Evolutionary conservation across 768 basidiomycete genomes (phyloP).

Genomic region (Phaeolepiota aurea): DNA sequence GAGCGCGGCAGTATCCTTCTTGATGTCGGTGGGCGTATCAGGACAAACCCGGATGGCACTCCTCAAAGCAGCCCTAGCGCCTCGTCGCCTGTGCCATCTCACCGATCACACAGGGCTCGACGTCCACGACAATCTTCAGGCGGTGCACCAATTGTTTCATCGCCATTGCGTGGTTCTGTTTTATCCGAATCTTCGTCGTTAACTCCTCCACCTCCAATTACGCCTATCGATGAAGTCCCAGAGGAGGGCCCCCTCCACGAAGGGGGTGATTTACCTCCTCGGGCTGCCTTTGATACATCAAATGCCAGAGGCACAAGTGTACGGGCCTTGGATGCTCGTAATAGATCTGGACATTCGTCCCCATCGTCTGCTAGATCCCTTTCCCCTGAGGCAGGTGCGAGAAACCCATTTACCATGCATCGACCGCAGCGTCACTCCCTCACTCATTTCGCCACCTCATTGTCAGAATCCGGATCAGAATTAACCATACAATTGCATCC

Average conservation of each 20-base stretch:
- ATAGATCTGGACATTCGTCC: constrained; percentile 42
- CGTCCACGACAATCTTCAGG: constrained; percentile 36
- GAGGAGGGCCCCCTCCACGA: constrained; percentile 20
- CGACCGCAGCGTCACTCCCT: constrained; percentile 56
- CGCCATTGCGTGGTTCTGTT: constrained; percentile 54
- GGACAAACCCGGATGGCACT: constrained; percentile 27
- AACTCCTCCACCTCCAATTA: constrained; percentile 63
- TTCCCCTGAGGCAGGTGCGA: constrained; percentile 74
- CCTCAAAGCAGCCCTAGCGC: constrained; percentile 32
- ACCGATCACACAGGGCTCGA: constrained; percentile 55
- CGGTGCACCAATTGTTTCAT: constrained; percentile 43
- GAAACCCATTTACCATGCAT: constrained; percentile 71
- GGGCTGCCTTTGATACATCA: not conserved
- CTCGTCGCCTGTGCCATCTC: constrained; percentile 39
- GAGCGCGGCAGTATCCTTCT: constrained; percentile 94
- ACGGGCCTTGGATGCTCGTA: constrained; percentile 3
- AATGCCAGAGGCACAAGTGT: constrained; percentile 9
- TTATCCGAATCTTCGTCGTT: constrained; percentile 30
- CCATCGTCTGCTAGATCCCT: constrained; percentile 47
- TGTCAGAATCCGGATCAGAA: constrained; percentile 60
- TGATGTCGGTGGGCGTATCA: constrained; percentile 69
- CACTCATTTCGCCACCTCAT: constrained; percentile 55
- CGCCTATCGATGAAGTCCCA: constrained; percentile 64
- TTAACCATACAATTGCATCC: constrained; percentile 65
- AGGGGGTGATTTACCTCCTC: not conserved